Base-by-base conservation (phyloP, 192 early-diverging fungal genomes). In the Coemansia sp. region DNA sequence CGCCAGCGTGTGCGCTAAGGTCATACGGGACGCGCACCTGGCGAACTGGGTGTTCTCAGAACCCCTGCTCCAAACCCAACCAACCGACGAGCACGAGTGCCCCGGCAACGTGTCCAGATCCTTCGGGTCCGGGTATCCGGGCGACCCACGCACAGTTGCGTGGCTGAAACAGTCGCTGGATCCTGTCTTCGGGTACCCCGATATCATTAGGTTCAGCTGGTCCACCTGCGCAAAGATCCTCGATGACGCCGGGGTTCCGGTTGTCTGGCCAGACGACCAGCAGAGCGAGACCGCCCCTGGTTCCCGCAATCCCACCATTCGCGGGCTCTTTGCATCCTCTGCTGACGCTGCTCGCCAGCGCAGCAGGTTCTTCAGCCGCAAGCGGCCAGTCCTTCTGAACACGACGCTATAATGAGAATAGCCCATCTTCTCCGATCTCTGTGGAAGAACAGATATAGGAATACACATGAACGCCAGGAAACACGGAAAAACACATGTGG, bases 1-100 rank as follows among this genome's bases (percentile, higher is more conserved):
- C 2, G 98, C 98, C 0, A 92, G 90, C 85, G 96, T 99, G 44
- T 94, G 90, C 73, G 98, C 98, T 26, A 99, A 99, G 78, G 92
- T 92, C 19, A 67, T 71, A 7, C 54, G 86, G 2, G 86, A 87
- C 18, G 70, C 67, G 13, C 68, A 84, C 44, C 54, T 85, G 47
- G 49, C 13, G 0, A 39, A 70, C 41, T 86, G 86, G 85, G 54
- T 56, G 19, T 87, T 85, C 68, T 64, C 66, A 37, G 86, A 85
- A 52, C 37, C 45, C 32, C 57, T 87, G 9, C 63, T 32, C 32
- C 32, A 32, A 32, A 32, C 1, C 32, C 32, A 32, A 32, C 3
- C 32, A 4, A 2, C 32, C 32, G 32, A 32, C 3, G 32, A 32
- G 32, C 32, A 32, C 32, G 32, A 2, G 32, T 32, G 3, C 2